Conservation (phyloP, 768 basidiomycete species). For the Suillus bovinus region DNA sequence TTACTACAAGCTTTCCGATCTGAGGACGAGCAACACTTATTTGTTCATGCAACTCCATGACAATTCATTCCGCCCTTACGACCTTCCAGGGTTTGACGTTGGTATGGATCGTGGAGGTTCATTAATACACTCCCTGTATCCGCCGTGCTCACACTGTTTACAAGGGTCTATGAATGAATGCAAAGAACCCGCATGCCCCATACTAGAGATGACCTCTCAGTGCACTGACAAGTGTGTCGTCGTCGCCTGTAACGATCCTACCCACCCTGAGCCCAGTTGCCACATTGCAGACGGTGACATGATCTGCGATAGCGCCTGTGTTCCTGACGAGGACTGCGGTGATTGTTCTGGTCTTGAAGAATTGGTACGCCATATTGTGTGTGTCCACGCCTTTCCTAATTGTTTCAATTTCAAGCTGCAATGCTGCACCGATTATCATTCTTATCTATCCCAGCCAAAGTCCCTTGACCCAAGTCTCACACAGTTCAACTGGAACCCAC, state of each 20-base stretch:
- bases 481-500: slow-evolving; percentile 29
- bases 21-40: not conserved
- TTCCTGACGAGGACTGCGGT: slow-evolving; percentile 38
- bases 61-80: not conserved
- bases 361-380: slow-evolving; percentile 42
- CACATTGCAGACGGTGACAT: slow-evolving; percentile 41
- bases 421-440: slow-evolving; percentile 61
- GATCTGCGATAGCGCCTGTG: slow-evolving; percentile 44
- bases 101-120: not conserved
- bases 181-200: slow-evolving; percentile 19
- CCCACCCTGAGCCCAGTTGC: slow-evolving; percentile 45
- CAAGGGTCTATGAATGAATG: slow-evolving; percentile 14
- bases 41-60: slow-evolving; percentile 1
- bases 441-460: slow-evolving; percentile 39
- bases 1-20: slow-evolving; percentile 3
- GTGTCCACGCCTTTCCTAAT: slow-evolving; percentile 8
- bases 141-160: slow-evolving; percentile 19
- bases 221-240: slow-evolving; percentile 80
- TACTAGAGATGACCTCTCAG: slow-evolving; percentile 50
- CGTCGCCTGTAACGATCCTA: slow-evolving; percentile 65
- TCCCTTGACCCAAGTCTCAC: slow-evolving; percentile 20
- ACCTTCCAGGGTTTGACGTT: not conserved
- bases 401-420: slow-evolving; percentile 36
- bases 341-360: slow-evolving; percentile 57
- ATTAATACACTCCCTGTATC: slow-evolving; percentile 3